These are phyloP conservation scores for Penicillium brasilianum DNA, from an alignment of 2,329 filamentous ascomycete species.

Conservation along the genomic window DNA sequence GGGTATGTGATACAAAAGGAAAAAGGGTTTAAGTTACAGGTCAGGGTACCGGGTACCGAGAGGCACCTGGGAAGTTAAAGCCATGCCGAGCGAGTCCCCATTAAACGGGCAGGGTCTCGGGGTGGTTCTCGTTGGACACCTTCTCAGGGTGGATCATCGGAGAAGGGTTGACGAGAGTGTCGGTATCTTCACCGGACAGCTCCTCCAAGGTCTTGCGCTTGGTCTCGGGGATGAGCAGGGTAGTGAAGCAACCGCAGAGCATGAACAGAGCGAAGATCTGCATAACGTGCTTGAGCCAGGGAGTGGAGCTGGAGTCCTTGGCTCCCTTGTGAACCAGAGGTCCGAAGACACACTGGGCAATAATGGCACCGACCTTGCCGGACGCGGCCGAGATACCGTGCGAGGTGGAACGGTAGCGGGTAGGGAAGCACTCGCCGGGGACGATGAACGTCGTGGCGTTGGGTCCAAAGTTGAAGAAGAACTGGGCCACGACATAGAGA, in stretches of 20 bases:
- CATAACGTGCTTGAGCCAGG: constrained; percentile 75
- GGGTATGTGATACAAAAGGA: constrained; percentile 4
- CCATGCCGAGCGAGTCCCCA: too few species aligned
- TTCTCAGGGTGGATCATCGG: constrained; percentile 6
- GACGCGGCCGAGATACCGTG: constrained; percentile 66
- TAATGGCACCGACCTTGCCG: constrained; percentile 63
- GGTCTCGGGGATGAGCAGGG: constrained; percentile 77
- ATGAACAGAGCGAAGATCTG: constrained; percentile 82
- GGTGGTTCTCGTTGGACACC: background rate
- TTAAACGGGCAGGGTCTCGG: background rate
- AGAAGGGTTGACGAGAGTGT: constrained; percentile 6
- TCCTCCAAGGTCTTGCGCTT: constrained; percentile 76
- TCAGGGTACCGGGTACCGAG: background rate
- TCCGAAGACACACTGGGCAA: constrained; percentile 31
- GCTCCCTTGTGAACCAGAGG: constrained; percentile 65
- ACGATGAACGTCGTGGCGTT: constrained; percentile 67
- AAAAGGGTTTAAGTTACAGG: background rate
- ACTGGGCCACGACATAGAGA: constrained; percentile 37
- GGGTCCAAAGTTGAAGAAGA: constrained; percentile 47
- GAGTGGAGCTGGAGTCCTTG: constrained; percentile 57
- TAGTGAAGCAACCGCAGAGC: constrained; percentile 71
- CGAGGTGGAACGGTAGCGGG: constrained; percentile 63
- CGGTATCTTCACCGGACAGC: constrained; percentile 65
- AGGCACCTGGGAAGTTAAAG: background rate
- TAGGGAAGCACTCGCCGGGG: constrained; percentile 67